A percentile compares a stretch with the other conserved stretches of the same genome.
Evolutionary conservation across 2,329 filamentous ascomycete genomes (phyloP).

Genomic region (Knoxdaviesia capensis): DNA sequence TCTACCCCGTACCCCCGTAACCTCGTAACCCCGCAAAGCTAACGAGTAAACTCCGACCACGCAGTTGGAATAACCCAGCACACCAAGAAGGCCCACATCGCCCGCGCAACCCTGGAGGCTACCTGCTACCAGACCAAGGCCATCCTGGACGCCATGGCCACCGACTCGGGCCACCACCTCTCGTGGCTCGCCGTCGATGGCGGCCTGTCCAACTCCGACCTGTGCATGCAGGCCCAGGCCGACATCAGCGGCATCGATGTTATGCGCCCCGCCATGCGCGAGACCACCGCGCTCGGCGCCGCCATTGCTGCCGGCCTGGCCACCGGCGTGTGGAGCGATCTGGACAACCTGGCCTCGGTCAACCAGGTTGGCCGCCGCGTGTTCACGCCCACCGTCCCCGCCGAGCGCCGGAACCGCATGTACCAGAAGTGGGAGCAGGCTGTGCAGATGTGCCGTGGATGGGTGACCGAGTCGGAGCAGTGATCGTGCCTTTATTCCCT

Average conservation of each 20-base stretch:
- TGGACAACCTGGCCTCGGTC: slow-evolving; percentile 54
- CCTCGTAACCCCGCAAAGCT: too few relatives aligned
- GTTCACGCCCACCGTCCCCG: slow-evolving; percentile 46
- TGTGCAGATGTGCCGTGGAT: slow-evolving; percentile 36
- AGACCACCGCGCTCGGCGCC: slow-evolving; percentile 75
- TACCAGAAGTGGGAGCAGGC: slow-evolving; percentile 35
- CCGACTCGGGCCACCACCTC: slow-evolving; percentile 60
- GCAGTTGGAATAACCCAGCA: slow-evolving; percentile 65
- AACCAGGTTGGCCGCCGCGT: slow-evolving; percentile 48
- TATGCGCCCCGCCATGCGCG: slow-evolving; percentile 69
- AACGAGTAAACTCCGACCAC: background rate
- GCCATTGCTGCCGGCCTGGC: slow-evolving; percentile 82
- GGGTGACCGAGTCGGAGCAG: slow-evolving; percentile 11
- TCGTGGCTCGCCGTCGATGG: slow-evolving; percentile 66
- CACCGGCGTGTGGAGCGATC: slow-evolving; percentile 55
- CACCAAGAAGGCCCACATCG: slow-evolving; percentile 71
- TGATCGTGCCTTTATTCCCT: too few relatives aligned
- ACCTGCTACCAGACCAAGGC: slow-evolving; percentile 87
- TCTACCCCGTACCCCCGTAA: background rate
- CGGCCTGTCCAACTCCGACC: slow-evolving; percentile 71
- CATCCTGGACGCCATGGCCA: slow-evolving; percentile 80
- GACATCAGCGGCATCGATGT: slow-evolving; percentile 69
- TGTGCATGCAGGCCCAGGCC: slow-evolving; percentile 84
- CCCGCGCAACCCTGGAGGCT: slow-evolving; percentile 73
- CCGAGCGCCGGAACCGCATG: slow-evolving; percentile 16